Conservation (phyloP, 306 rosid species). For the Rosa chinensis region DNA sequence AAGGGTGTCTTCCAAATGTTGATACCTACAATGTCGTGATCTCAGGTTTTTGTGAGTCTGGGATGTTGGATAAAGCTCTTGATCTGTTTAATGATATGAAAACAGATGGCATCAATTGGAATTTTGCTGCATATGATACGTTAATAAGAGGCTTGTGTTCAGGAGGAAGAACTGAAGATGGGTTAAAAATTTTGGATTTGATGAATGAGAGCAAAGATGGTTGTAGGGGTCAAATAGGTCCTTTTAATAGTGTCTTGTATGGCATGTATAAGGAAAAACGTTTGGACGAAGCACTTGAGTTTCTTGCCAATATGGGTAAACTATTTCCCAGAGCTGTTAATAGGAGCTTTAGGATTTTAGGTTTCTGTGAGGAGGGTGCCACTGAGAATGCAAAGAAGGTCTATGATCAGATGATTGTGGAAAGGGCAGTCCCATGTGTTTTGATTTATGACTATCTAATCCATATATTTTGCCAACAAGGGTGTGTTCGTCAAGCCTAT, state of each 20-base stretch:
- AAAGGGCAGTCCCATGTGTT: conserved; percentile 63
- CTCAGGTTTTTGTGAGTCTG: conserved; percentile 47
- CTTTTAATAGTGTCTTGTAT: conserved; percentile 68
- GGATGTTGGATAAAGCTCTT: conserved; percentile 60
- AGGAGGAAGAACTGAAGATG: conserved; percentile 57
- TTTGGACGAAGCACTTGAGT: conserved; percentile 49
- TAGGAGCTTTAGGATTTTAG: conserved; percentile 53
- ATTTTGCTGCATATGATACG: conserved; percentile 50
- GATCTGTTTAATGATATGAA: conserved; percentile 74
- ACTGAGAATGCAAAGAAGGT: conserved; percentile 56
- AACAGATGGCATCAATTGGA: conserved; percentile 59
- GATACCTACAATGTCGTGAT: conserved; percentile 64
- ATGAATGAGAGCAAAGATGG: conserved; percentile 67
- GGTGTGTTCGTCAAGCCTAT: conserved; percentile 51
- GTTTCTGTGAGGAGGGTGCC: conserved; percentile 42
- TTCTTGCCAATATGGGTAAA: conserved; percentile 46
- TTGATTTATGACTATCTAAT: conserved; percentile 58
- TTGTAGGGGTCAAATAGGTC: conserved; percentile 52
- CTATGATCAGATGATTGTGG: conserved; percentile 50
- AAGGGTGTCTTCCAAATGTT: conserved; percentile 66
- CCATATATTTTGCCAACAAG: conserved; percentile 40
- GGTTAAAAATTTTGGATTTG: conserved; percentile 52
- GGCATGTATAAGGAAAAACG: conserved; percentile 61
- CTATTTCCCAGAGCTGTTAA: conserved; percentile 67
- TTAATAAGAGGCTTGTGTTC: conserved; percentile 63